phyloP scores from a whole-genome alignment of 306 rosid species.

The Glycyrrhiza uralensis region DNA sequence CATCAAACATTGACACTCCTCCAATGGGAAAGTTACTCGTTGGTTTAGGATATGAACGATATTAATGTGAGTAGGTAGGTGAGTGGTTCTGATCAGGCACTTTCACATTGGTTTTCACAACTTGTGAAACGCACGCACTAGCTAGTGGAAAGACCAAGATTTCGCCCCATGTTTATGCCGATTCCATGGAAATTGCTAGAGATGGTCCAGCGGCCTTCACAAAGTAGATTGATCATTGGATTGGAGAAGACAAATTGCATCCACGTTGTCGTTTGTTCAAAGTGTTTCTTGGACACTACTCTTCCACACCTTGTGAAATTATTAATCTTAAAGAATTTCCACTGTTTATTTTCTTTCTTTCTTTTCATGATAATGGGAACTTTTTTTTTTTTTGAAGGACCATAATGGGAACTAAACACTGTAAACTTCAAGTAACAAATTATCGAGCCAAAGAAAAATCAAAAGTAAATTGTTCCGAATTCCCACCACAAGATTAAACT shows the following conservation, averaged over 20 bases:
- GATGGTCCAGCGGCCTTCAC: neutral
- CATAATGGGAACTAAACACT: too few relatives aligned
- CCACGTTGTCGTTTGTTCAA: neutral
- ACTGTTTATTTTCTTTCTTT: neutral
- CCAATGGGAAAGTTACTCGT: neutral
- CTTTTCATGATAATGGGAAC: neutral
- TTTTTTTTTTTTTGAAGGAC: too few relatives aligned
- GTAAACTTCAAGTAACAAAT: neutral
- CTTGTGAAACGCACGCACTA: neutral
- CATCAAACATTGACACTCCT: neutral
- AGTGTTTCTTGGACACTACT: neutral
- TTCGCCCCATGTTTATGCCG: neutral
- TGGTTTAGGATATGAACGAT: neutral
- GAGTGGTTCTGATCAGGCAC: neutral
- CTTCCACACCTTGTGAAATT: neutral
- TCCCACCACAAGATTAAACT: neutral
- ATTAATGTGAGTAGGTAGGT: neutral
- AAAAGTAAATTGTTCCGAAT: neutral
- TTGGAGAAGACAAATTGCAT: neutral
- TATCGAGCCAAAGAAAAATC: neutral
- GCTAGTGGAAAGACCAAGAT: neutral
- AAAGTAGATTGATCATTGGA: neutral
- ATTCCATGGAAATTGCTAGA: neutral
- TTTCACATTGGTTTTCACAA: neutral
- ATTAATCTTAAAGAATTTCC: conserved; percentile 3